Evolutionary conservation across 768 basidiomycete genomes (phyloP).

Genomic region (Tylopilus rubrobrunneus): DNA sequence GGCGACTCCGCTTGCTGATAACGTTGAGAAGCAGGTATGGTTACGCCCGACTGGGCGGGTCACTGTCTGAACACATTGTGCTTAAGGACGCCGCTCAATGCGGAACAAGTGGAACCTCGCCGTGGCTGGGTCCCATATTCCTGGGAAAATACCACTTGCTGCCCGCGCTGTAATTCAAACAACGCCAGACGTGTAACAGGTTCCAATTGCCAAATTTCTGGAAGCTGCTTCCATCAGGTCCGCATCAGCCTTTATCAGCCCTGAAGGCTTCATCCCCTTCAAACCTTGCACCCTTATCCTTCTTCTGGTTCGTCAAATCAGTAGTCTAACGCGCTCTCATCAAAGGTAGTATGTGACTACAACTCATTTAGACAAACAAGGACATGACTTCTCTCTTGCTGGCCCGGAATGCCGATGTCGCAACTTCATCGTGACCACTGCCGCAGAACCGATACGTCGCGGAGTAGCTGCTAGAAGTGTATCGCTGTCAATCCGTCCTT

Average conservation of each 20-base stretch:
- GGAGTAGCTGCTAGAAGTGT: not conserved
- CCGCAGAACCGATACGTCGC: not conserved
- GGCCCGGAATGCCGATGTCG: not conserved
- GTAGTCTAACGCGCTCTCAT: not conserved
- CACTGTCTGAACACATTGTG: not conserved
- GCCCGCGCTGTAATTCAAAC: not conserved
- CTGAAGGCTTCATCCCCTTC: not conserved
- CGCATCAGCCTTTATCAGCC: not conserved
- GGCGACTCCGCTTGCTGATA: not conserved
- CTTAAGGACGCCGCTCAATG: not conserved
- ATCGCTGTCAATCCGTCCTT: not conserved
- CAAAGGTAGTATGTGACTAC: not conserved
- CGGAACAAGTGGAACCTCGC: not conserved
- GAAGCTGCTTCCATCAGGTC: not conserved
- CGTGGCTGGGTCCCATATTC: not conserved
- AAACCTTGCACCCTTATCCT: not conserved
- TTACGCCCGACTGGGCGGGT: too few species aligned
- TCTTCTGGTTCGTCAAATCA: not conserved
- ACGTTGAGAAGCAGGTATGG: not conserved
- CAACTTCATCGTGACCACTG: not conserved
- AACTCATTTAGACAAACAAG: conserved; percentile 3
- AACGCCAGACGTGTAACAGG: conserved; percentile 7
- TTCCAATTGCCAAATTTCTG: not conserved
- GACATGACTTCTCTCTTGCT: not conserved
- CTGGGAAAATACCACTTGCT: not conserved